phyloP scores from a whole-genome alignment of 176 grass and related monocot genomes.

The Tuctoria greenei region DNA sequence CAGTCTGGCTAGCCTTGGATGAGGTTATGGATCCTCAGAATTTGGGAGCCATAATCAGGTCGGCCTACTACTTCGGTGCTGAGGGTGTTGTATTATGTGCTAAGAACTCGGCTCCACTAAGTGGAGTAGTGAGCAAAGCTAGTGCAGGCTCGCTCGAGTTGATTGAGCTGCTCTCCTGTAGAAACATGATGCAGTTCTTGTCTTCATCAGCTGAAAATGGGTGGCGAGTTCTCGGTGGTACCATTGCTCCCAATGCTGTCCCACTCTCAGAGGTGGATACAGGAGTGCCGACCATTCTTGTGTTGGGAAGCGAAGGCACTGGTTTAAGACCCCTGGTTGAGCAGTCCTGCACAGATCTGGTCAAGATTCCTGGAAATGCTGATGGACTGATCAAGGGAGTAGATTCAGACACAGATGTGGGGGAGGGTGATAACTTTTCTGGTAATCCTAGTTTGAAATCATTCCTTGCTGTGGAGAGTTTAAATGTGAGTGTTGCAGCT shows the following conservation, averaged over 20 bases:
- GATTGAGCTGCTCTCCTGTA: constrained; percentile 84
- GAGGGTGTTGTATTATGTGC: constrained; percentile 76
- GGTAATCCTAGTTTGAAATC: constrained; percentile 56
- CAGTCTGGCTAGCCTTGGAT: constrained; percentile 87
- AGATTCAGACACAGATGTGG: constrained; percentile 46
- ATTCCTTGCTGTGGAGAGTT: constrained; percentile 94
- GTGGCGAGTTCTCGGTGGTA: constrained; percentile 88
- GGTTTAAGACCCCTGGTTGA: constrained; percentile 88
- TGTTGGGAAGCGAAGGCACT: constrained; percentile 95
- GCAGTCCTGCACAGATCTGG: constrained; percentile 76
- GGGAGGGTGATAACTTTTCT: constrained; percentile 42
- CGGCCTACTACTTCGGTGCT: constrained; percentile 88
- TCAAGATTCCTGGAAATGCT: constrained; percentile 75
- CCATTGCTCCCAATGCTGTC: constrained; percentile 68
- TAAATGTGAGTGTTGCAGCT: constrained; percentile 97
- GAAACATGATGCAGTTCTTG: constrained; percentile 99
- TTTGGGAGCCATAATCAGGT: constrained; percentile 94
- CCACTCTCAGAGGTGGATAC: constrained; percentile 67
- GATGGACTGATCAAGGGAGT: constrained; percentile 37
- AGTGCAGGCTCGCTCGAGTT: constrained; percentile 92
- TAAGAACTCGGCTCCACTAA: constrained; percentile 96
- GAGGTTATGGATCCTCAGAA: constrained; percentile 99
- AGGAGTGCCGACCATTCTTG: constrained; percentile 76
- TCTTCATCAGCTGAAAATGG: constrained; percentile 87
- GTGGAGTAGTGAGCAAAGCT: constrained; percentile 94